Evolutionary conservation across 106 monocot genomes (phyloP).

Genomic region (Phalaenopsis aphrodite): DNA sequence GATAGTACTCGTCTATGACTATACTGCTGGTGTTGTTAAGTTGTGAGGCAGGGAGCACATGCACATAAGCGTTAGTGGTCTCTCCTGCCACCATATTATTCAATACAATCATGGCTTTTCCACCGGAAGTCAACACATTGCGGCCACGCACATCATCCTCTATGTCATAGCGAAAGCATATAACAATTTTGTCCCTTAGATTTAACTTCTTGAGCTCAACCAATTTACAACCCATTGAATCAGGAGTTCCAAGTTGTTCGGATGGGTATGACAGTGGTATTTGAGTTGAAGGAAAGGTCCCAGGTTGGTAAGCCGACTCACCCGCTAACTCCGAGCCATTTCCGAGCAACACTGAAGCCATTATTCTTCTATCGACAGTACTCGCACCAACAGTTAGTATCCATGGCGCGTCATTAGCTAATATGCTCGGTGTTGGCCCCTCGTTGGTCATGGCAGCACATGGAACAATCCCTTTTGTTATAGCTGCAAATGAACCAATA

Average conservation of each 20-base stretch:
- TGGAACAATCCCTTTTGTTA: slow-evolving; percentile 6
- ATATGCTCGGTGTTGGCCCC: slow-evolving; percentile 1
- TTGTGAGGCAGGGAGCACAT: slow-evolving; percentile 29
- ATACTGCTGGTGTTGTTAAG: slow-evolving; percentile 10
- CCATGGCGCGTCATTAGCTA: slow-evolving; percentile 22
- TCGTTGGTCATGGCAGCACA: slow-evolving; percentile 6
- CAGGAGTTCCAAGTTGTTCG: neutral
- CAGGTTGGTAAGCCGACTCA: slow-evolving; percentile 14
- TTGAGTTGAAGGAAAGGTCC: neutral
- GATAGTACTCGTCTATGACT: slow-evolving; percentile 10
- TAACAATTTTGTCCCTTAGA: slow-evolving; percentile 3
- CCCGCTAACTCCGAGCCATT: slow-evolving; percentile 8
- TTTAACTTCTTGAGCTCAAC: neutral
- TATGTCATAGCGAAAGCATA: slow-evolving; percentile 2
- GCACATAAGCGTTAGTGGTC: slow-evolving; percentile 13
- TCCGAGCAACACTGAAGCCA: slow-evolving; percentile 11
- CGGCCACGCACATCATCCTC: neutral
- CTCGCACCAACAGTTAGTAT: slow-evolving; percentile 23
- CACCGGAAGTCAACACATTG: slow-evolving; percentile 3
- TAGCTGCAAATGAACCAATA: slow-evolving; percentile 17
- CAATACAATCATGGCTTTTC: slow-evolving; percentile 15
- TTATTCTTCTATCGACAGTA: slow-evolving; percentile 6
- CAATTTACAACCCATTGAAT: neutral
- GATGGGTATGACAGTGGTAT: slow-evolving; percentile 8
- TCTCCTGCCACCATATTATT: neutral